A percentile compares a stretch with the other conserved stretches of the same genome.
These are phyloP conservation scores for Pochonia chlamydosporia DNA, from an alignment of 2,329 filamentous ascomycete species.

Conservation along the genomic window DNA sequence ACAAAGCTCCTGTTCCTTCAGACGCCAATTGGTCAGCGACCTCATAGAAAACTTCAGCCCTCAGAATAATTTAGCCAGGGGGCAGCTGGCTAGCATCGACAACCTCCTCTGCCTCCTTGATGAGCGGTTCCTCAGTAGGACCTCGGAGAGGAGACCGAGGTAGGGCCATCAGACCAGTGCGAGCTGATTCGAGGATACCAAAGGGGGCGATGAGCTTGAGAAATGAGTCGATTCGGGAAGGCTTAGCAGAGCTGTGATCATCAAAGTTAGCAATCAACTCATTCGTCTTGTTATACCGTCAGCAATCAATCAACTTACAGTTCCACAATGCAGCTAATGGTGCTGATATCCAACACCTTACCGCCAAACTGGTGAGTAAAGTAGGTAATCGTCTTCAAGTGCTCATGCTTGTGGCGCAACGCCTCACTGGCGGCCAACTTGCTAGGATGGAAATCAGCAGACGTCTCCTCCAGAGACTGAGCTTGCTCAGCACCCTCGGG, in stretches of 20 bases:
- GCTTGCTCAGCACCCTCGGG: slow-evolving; percentile 29
- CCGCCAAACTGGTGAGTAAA: slow-evolving; percentile 96
- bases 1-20: slow-evolving; percentile 8
- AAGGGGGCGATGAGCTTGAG: slow-evolving; percentile 93
- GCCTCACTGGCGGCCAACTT: slow-evolving; percentile 82
- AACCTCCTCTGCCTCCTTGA: slow-evolving; percentile 87
- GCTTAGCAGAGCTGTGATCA: slow-evolving; percentile 72
- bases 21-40: slow-evolving; percentile 11
- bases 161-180: slow-evolving; percentile 94
- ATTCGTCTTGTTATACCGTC: slow-evolving; percentile 16
- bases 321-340: slow-evolving; percentile 97
- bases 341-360: slow-evolving; percentile 96
- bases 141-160: slow-evolving; percentile 84
- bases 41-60: not conserved
- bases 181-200: slow-evolving; percentile 91
- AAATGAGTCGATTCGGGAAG: slow-evolving; percentile 90
- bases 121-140: slow-evolving; percentile 60
- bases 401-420: slow-evolving; percentile 93
- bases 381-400: slow-evolving; percentile 92
- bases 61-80: slow-evolving; percentile 59
- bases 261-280: not conserved
- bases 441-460: slow-evolving; percentile 81
- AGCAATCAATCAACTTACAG: slow-evolving; percentile 56
- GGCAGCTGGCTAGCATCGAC: slow-evolving; percentile 92
- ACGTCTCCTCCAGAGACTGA: slow-evolving; percentile 38